Evolutionary conservation across 176 grass and related monocot genomes (phyloP), one percentile per base, ranked within the genome.

Genomic region (Leersia perrieri): DNA sequence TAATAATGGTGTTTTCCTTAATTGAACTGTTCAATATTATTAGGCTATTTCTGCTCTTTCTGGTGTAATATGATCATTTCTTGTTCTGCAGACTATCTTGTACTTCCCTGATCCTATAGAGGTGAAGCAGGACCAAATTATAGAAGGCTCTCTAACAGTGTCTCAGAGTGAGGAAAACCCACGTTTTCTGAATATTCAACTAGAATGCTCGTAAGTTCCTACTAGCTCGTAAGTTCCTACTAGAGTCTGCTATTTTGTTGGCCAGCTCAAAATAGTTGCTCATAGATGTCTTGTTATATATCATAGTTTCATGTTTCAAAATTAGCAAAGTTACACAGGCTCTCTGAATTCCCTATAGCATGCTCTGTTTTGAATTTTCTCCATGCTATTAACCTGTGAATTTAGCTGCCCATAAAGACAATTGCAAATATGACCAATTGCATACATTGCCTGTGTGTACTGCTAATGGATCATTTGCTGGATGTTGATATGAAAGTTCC

Each of bases 51-150:
- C 26, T 66, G 5, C 33, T 65, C 18, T 20, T 41, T 72, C 25
- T 60, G 13, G 66, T 65, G 30, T 63, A 84, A 73, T 76, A 28
- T 80, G 67, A 38, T 66, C 23, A 64, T 85, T 3, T 75, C 73
- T 38, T 85, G 28, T 83, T 92, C 77, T 88, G 86, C 83, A 97
- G 94, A 94, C 91, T 42, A 89, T 97, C 69, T 60, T 97, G 32
- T 97, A 97, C 78, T 94, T 97, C 75, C 76, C 87, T 53, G 94
- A 97, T 70, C 94, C 94, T 82, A 92, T 94, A 82, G 89, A 88
- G 72, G 89, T 92, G 70, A 92, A 83, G 33, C 94, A 94, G 69
- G 94, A 97, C 62, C 94, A 94, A 86, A 80, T 76, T 73, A 80
- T 97, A 84, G 94, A 97, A 85, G 94, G 94, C 9, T 94, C 87